These are phyloP conservation scores for Aureobasidium sp. DNA, from an alignment of 2,329 filamentous ascomycete species.

Conservation along the genomic window DNA sequence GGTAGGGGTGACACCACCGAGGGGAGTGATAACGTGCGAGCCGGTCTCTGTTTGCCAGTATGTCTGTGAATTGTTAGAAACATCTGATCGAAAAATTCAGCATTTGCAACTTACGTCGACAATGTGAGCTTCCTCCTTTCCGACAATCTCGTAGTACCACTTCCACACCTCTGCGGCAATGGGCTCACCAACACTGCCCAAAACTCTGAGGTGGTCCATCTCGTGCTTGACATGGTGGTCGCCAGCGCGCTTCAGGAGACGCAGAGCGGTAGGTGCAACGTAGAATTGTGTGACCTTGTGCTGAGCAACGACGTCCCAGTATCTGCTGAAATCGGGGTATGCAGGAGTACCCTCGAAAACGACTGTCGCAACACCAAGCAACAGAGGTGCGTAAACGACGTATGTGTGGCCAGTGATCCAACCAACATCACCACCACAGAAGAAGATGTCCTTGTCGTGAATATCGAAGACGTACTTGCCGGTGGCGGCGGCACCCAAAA, in stretches of 20 bases:
- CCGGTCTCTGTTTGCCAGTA: constrained; percentile 99
- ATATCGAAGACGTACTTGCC: constrained; percentile 99
- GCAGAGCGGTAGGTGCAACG: constrained; percentile 87
- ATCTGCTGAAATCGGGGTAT: constrained; percentile 94
- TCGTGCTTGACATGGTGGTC: constrained; percentile 83
- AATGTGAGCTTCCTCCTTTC: constrained; percentile 86
- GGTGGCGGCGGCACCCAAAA: constrained; percentile 86
- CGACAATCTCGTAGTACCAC: constrained; percentile 96
- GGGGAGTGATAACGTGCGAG: constrained; percentile 87
- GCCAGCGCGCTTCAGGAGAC: constrained; percentile 89
- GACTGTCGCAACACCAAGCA: constrained; percentile 88
- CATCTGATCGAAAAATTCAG: background rate
- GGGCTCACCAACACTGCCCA: constrained; percentile 93
- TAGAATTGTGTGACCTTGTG: constrained; percentile 97
- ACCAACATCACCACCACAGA: constrained; percentile 95
- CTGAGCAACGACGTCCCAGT: constrained; percentile 97
- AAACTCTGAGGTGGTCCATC: constrained; percentile 81
- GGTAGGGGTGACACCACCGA: constrained; percentile 88
- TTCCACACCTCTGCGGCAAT: constrained; percentile 99
- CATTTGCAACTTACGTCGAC: constrained; percentile 64
- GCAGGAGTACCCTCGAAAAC: constrained; percentile 97
- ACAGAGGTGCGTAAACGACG: constrained; percentile 88
- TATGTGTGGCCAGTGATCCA: constrained; percentile 99
- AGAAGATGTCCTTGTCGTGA: constrained; percentile 86
- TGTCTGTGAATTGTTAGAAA: constrained; percentile 50